Evolutionary conservation across 2,329 filamentous ascomycete genomes (phyloP).

Genomic region (Colletotrichum gloeosporioides): DNA sequence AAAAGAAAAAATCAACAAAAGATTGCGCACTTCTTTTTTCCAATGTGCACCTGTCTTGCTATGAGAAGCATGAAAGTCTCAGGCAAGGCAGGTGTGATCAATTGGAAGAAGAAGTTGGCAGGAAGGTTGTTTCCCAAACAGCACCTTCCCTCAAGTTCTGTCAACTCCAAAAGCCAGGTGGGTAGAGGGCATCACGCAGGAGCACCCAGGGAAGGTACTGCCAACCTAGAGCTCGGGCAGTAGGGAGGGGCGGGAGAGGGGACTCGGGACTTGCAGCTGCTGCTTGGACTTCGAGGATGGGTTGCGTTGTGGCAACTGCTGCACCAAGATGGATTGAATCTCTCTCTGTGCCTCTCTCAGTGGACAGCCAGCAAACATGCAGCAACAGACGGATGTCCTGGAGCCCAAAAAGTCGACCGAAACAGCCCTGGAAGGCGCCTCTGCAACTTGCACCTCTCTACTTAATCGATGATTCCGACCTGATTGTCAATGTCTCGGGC

Average conservation of each 20-base stretch:
- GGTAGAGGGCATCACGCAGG: constrained; percentile 14
- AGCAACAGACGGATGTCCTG: background rate
- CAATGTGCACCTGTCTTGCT: background rate
- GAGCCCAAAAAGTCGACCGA: background rate
- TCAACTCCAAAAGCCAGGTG: constrained; percentile 1
- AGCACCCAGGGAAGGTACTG: background rate
- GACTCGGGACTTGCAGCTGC: background rate
- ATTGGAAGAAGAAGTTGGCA: background rate
- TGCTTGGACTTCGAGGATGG: background rate
- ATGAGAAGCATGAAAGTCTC: background rate
- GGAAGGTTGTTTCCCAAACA: background rate
- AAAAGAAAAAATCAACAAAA: constrained; percentile 1
- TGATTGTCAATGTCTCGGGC: constrained; percentile 6
- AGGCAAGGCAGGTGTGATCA: background rate
- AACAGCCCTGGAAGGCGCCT: background rate
- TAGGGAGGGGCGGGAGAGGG: background rate
- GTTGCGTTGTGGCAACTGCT: background rate
- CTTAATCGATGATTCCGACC: background rate
- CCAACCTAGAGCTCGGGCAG: background rate
- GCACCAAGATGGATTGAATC: background rate
- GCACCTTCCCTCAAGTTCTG: background rate
- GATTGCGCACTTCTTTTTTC: background rate
- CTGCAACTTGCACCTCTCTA: background rate
- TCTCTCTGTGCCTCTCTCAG: background rate
- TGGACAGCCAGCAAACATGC: background rate